phyloP scores from a whole-genome alignment of 179 eudicot genomes.

The Heliamphora pulchella region DNA sequence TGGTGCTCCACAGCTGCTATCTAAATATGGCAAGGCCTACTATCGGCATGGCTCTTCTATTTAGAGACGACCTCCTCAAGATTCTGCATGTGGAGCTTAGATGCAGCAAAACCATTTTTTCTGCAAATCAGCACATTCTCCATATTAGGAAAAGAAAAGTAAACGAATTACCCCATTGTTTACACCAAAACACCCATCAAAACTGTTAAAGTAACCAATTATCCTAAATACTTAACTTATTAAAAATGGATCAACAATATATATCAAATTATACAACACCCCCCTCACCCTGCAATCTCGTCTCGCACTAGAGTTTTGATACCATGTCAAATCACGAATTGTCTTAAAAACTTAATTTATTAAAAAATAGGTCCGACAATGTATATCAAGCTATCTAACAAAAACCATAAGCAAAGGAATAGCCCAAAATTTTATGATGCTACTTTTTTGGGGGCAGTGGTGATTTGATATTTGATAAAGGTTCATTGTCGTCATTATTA shows the following conservation, averaged over 20 bases:
- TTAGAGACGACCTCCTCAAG: conserved; percentile 34
- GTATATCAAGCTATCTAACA: not conserved
- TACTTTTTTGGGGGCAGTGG: not conserved
- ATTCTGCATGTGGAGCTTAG: conserved; percentile 58
- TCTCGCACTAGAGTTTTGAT: no score
- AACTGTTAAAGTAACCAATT: no score
- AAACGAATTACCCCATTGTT: not conserved
- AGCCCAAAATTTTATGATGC: not conserved
- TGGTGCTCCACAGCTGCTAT: no score
- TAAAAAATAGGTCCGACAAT: no score
- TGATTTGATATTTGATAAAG: not conserved
- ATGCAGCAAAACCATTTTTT: conserved; percentile 81
- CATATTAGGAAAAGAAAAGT: conserved; percentile 3
- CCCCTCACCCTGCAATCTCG: no score
- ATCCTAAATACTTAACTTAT: no score
- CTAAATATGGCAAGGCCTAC: conserved; percentile 10
- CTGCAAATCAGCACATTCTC: conserved; percentile 36
- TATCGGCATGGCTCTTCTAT: conserved; percentile 27
- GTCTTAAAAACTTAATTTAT: no score
- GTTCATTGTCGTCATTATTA: not conserved
- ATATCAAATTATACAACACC: no score
- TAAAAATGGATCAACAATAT: no score
- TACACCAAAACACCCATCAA: no score
- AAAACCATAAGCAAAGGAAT: not conserved
- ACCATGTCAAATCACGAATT: no score